Evolutionary conservation across 2,329 filamentous ascomycete genomes (phyloP), one percentile per base, ranked within the genome.

Genomic region (Cryphonectria carpinicola): DNA sequence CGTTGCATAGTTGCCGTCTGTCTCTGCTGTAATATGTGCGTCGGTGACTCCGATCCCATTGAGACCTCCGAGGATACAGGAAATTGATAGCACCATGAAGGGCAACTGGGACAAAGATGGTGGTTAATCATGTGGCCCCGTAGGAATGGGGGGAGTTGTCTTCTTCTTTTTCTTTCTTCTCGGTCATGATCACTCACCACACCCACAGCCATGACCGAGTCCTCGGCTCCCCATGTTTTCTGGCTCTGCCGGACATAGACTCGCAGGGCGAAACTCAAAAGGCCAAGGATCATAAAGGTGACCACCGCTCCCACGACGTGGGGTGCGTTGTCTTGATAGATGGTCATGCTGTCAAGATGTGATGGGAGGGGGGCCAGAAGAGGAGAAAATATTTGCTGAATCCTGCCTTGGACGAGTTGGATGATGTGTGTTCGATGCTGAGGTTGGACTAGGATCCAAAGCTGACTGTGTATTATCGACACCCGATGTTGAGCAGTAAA

Each of bases 281-380:
- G 58, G n/a, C 68, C 60, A 10, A 72, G 65, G 35, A 66, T 25
- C 65, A 66, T 62, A 35, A 72, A 32, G 14, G 46, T 68, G 25
- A 64, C 39, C 58, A 70, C 22, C 13, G 68, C 68, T 39, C 68
- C 68, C 10, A 72, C 37, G 10, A 72, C 54, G 32, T 68, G 60
- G 46, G 68, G 70, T 11, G 68, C 70, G n/a, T 72, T 54, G 39
- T 72, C 70, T 67, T 66, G 5, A 56, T 65, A 70, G 17, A 72
- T 65, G 13, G 68, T 63, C 70, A 72, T 72, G 1, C 17, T 66
- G 43, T 49, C 43, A 4, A 10, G n/a, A 54, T 54, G 7, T 46
- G 28, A 22, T 22, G 32, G 56, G 7, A n/a, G 6, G 19, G 17
- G 10, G 37, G 10, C 8, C 8, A 11, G 10, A 2, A 35, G 32